Conservation (phyloP, 345 rosid genomes). For the Turritis glabra region DNA sequence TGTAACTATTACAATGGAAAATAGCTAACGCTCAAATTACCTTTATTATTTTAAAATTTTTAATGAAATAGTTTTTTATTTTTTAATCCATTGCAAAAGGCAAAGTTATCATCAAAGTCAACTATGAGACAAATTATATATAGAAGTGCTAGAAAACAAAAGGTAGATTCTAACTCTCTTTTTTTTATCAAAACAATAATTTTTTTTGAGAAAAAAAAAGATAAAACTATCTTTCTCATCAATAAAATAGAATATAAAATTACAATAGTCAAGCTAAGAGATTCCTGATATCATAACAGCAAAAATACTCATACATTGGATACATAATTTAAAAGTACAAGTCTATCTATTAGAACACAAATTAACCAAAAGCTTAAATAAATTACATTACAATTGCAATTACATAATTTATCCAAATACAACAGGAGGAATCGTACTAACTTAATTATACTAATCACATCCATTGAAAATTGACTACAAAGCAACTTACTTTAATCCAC, state of each 20-base stretch:
- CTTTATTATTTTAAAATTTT: not conserved
- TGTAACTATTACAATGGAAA: not conserved
- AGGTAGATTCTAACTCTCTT: constrained; percentile 7
- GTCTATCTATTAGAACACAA: not conserved
- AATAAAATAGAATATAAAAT: not conserved
- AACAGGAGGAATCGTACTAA: constrained; percentile 3
- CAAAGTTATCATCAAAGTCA: constrained; percentile 25
- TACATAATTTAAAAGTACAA: not conserved
- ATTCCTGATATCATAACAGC: no score
- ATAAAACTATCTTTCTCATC: not conserved
- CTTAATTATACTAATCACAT: constrained; percentile 5
- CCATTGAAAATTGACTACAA: constrained; percentile 15
- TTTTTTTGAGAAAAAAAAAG: not conserved
- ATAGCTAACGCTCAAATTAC: not conserved
- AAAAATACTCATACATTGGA: no score
- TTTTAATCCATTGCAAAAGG: not conserved
- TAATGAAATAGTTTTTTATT: not conserved
- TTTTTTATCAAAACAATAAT: not conserved
- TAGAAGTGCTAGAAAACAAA: constrained; percentile 19
- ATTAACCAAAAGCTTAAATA: not conserved
- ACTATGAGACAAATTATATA: constrained; percentile 16
- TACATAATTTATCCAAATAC: not conserved
- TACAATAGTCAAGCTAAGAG: not conserved
- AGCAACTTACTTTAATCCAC: constrained; percentile 4
- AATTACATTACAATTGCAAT: not conserved